Conservation (phyloP, 371 early-diverging fungal genomes). For the Parasitella parasitica region DNA sequence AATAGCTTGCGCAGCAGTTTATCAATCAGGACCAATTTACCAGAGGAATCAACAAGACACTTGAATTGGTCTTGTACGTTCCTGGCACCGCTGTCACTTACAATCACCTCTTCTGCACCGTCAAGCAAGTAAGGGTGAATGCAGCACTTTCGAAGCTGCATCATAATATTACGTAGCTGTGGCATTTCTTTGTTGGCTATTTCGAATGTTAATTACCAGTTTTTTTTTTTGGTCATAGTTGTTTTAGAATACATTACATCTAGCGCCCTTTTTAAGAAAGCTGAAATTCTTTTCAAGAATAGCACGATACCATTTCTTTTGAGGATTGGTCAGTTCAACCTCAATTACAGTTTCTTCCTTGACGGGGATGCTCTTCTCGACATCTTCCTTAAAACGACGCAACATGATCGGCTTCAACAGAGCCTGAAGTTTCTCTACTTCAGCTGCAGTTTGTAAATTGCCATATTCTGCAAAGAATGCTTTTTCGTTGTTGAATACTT, state of each 20-base stretch:
- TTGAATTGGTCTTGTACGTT: constrained; percentile 70
- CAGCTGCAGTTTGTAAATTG: constrained; percentile 70
- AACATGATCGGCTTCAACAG: constrained; percentile 77
- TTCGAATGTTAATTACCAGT: neutral
- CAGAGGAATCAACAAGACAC: constrained; percentile 81
- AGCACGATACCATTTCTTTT: constrained; percentile 89
- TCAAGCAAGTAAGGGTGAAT: constrained; percentile 83
- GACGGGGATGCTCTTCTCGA: constrained; percentile 81
- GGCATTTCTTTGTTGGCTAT: constrained; percentile 60
- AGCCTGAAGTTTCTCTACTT: constrained; percentile 72
- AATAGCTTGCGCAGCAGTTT: constrained; percentile 82
- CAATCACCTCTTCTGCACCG: constrained; percentile 87
- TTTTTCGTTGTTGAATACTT: constrained; percentile 59
- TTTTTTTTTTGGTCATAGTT: neutral
- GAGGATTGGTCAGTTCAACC: constrained; percentile 79
- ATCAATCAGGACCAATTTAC: constrained; percentile 88
- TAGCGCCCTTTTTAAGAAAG: constrained; percentile 69
- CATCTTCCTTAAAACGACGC: constrained; percentile 83
- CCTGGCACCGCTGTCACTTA: constrained; percentile 57
- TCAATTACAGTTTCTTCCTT: constrained; percentile 93
- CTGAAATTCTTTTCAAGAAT: constrained; percentile 89
- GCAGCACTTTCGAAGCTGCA: constrained; percentile 87
- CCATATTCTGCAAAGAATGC: constrained; percentile 80
- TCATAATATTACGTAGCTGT: constrained; percentile 65
- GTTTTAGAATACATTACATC: constrained; percentile 28